Percentiles rank a stretch among this genome's conserved stretches.
phyloP scores from a whole-genome alignment of 108 stramenopile genomes.

The Nannochloropsis gaditana region DNA sequence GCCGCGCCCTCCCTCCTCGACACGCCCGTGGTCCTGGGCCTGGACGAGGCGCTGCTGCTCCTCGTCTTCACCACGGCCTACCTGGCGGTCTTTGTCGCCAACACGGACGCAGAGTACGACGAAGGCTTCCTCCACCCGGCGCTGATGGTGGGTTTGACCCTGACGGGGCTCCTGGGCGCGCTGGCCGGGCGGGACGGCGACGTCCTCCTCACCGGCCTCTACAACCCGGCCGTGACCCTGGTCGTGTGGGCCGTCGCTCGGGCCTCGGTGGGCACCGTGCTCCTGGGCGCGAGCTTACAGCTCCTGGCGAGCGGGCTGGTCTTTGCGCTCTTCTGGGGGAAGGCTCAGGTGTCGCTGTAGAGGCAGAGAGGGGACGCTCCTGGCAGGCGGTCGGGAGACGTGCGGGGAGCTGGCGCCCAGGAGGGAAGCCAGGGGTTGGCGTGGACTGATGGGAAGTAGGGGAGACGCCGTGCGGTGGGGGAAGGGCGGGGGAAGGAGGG shows the following conservation, averaged over 20 bases:
- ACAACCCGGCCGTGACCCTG: conserved; percentile 16
- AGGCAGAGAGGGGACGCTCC: neutral
- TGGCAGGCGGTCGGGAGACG: too few relatives aligned
- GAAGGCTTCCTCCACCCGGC: neutral
- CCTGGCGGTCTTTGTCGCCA: neutral
- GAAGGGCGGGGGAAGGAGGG: neutral
- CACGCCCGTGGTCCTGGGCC: neutral
- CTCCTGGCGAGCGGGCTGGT: neutral
- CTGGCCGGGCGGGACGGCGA: neutral
- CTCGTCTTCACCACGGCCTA: neutral
- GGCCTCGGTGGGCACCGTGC: neutral
- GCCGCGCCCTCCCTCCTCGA: neutral
- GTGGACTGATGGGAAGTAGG: too few relatives aligned
- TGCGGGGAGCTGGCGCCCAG: too few relatives aligned
- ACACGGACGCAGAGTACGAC: conserved; percentile 19
- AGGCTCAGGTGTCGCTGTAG: neutral
- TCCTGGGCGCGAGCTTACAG: neutral
- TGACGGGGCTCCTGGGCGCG: neutral
- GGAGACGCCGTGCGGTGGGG: neutral
- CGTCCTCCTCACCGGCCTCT: neutral
- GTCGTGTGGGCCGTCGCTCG: neutral
- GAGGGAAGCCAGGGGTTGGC: too few relatives aligned
- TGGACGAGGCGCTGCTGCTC: neutral
- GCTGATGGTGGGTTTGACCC: neutral
- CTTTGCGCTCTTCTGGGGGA: neutral